Conservation (phyloP, 192 early-diverging fungal genomes). For the Kappamyces sp. region DNA sequence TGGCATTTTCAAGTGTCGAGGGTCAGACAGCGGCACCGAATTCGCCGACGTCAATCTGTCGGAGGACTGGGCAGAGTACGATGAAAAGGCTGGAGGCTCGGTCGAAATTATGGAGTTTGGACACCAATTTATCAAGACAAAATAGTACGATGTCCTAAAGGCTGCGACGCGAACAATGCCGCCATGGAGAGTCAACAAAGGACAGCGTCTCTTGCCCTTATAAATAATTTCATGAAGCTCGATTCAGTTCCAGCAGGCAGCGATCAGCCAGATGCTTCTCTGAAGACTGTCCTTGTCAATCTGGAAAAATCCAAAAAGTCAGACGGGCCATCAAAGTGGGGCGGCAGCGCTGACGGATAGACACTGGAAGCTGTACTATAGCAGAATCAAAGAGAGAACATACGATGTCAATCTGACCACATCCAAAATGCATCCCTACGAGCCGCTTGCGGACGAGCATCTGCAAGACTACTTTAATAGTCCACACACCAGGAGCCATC, state of each 20-base stretch:
- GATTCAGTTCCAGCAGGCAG: too few relatives aligned
- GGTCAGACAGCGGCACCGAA: constrained; percentile 57
- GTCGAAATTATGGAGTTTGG: constrained; percentile 61
- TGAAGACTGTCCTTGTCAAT: too few relatives aligned
- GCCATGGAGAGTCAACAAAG: too few relatives aligned
- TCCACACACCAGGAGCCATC: constrained; percentile 38
- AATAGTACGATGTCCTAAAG: background rate
- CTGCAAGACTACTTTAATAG: constrained; percentile 51
- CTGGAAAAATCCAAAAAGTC: too few relatives aligned
- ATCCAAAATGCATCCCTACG: constrained; percentile 46
- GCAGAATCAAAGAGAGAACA: constrained; percentile 35
- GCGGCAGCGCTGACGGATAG: background rate
- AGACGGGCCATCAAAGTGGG: too few relatives aligned
- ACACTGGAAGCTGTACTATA: constrained; percentile 16
- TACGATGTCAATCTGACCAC: constrained; percentile 53
- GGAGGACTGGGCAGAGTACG: constrained; percentile 85
- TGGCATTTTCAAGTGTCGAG: constrained; percentile 36
- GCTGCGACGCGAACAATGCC: too few relatives aligned
- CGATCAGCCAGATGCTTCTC: too few relatives aligned
- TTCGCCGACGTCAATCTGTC: constrained; percentile 78
- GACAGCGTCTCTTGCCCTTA: too few relatives aligned
- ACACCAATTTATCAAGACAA: constrained; percentile 46
- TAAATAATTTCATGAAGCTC: too few relatives aligned
- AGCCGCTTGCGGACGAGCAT: constrained; percentile 50
- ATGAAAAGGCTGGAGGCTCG: constrained; percentile 67